Conservation (phyloP, 2,329 filamentous ascomycete genomes). For the Apiospora hydei region DNA sequence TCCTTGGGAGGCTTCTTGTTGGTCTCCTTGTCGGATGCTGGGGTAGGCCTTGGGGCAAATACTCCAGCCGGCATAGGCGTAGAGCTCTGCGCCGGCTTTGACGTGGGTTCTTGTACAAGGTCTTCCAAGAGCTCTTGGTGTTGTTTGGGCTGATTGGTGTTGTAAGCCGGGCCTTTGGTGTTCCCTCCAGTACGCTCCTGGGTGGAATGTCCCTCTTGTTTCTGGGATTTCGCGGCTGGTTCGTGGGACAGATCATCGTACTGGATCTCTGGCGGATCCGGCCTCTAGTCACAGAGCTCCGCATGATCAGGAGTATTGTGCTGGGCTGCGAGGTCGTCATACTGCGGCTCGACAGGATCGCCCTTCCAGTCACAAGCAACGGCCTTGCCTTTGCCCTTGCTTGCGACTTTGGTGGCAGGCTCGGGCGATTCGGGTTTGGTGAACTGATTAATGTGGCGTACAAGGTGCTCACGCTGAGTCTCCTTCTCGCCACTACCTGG, state of each 20-base stretch:
- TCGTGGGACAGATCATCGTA: conserved; percentile 28
- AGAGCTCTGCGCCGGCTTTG: neutral
- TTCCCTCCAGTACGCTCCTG: neutral
- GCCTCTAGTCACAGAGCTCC: conserved; percentile 29
- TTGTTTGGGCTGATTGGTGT: neutral
- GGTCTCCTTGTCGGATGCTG: neutral
- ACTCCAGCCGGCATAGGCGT: neutral
- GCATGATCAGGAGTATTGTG: conserved; percentile 8
- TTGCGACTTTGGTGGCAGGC: neutral
- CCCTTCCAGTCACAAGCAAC: conserved; percentile 37
- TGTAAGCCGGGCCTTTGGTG: neutral
- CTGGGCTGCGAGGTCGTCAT: conserved; percentile 37
- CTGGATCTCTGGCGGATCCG: conserved; percentile 28
- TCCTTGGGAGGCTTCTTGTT: neutral
- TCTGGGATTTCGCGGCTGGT: neutral
- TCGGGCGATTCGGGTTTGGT: neutral
- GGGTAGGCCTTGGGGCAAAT: neutral
- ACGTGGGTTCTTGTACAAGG: neutral
- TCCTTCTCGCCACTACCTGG: neutral
- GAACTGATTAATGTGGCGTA: neutral
- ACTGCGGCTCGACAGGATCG: conserved; percentile 36
- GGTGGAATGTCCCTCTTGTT: neutral
- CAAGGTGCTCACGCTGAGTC: neutral
- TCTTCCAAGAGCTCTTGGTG: neutral
- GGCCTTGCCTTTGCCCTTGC: neutral